Evolutionary conservation across 176 grass and related monocot species (phyloP).

Genomic region (Urochloa ruziziensis): DNA sequence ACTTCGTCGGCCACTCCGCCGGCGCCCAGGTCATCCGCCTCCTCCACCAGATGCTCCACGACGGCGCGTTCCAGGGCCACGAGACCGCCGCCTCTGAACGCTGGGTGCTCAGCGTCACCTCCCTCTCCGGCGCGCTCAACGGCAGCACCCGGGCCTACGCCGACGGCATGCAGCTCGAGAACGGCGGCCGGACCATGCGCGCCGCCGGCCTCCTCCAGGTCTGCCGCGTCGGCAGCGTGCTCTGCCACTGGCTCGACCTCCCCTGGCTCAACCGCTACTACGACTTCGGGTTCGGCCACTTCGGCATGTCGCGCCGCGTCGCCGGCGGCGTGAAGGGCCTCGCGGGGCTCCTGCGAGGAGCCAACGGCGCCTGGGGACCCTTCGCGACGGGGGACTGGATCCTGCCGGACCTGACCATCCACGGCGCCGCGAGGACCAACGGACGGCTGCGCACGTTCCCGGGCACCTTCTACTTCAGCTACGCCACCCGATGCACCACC

Average conservation of each 20-base stretch:
- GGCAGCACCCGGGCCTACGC: slow-evolving; percentile 68
- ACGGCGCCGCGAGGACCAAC: slow-evolving; percentile 53
- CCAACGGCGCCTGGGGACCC: too few species aligned
- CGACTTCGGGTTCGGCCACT: slow-evolving; percentile 78
- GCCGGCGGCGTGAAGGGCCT: slow-evolving; percentile 22
- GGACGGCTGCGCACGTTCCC: slow-evolving; percentile 46
- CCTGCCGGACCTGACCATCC: slow-evolving; percentile 67
- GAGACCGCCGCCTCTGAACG: slow-evolving; percentile 49
- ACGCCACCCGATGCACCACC: slow-evolving; percentile 55
- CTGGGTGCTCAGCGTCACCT: slow-evolving; percentile 80
- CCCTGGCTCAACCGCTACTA: slow-evolving; percentile 71
- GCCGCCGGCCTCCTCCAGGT: slow-evolving; percentile 53
- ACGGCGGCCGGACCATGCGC: slow-evolving; percentile 42
- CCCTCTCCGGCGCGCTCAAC: slow-evolving; percentile 79
- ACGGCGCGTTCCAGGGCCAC: slow-evolving; percentile 59
- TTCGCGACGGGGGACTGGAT: slow-evolving; percentile 86
- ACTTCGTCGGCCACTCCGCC: slow-evolving; percentile 86
- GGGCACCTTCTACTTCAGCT: slow-evolving; percentile 80
- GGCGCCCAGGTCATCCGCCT: slow-evolving; percentile 73
- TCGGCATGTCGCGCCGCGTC: slow-evolving; percentile 50
- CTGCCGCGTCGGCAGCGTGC: slow-evolving; percentile 41
- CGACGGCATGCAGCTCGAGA: slow-evolving; percentile 37
- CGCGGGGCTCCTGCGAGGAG: too few species aligned
- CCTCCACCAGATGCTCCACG: slow-evolving; percentile 92
- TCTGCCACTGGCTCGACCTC: slow-evolving; percentile 78